phyloP scores from a whole-genome alignment of 2,329 filamentous ascomycete genomes.

The Biscogniauxia mediterranea region DNA sequence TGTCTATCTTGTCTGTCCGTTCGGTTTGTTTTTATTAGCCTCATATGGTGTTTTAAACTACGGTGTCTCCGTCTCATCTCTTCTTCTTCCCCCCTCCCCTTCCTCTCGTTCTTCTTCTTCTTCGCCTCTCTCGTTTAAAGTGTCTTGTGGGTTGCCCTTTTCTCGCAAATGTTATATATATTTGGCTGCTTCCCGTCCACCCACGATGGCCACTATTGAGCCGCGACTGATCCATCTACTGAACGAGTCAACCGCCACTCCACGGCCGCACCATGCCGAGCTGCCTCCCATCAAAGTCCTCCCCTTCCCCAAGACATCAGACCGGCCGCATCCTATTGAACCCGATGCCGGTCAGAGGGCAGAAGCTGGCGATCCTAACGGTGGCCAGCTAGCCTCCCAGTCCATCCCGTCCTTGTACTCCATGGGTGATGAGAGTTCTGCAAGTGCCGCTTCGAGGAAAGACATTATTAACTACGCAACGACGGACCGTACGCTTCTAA shows the following conservation, averaged over 20 bases:
- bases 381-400: constrained; percentile 27
- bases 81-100: constrained; percentile 7
- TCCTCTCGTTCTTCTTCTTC: constrained; percentile 14
- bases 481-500: constrained; percentile 25
- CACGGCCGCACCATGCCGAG: constrained; percentile 46
- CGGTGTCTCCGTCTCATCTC: constrained; percentile 6
- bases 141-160: constrained; percentile 15
- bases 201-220: constrained; percentile 65
- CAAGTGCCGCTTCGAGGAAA: constrained; percentile 21
- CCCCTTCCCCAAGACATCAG: constrained; percentile 43
- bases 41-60: constrained; percentile 1
- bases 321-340: constrained; percentile 47
- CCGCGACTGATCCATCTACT: constrained; percentile 64
- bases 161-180: constrained; percentile 38
- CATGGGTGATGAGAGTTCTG: constrained; percentile 26
- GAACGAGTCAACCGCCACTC: constrained; percentile 54
- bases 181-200: constrained; percentile 29
- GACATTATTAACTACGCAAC: constrained; percentile 20
- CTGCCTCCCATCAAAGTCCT: constrained; percentile 53
- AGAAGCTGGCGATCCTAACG: constrained; percentile 35
- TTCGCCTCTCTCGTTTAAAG: constrained; percentile 11
- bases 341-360: constrained; percentile 44
- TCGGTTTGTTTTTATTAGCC: neutral
- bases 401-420: constrained; percentile 29
- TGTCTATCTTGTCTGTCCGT: neutral